Conservation (phyloP, 2,329 filamentous ascomycete species). For the Pyrenophora tritici-repentis region DNA sequence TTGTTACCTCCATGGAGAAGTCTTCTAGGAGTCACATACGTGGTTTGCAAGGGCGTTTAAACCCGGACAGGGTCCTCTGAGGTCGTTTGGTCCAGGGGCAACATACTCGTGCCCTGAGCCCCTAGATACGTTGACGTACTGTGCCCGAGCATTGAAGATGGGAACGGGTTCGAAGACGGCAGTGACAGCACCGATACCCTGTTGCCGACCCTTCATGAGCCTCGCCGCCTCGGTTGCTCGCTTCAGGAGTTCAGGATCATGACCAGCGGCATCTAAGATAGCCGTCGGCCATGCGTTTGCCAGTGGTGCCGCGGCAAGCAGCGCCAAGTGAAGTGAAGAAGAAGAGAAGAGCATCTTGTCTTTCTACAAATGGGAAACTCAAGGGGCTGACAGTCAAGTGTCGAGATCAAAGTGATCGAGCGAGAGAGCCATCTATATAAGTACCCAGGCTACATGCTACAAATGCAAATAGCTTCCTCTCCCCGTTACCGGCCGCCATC, state of each 20-base stretch:
- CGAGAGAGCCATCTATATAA: too few species aligned
- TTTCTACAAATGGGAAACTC: neutral
- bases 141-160: conserved; percentile 26
- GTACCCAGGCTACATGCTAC: too few species aligned
- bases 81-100: conserved; percentile 28
- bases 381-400: neutral
- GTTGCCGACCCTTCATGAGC: conserved; percentile 19
- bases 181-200: conserved; percentile 26
- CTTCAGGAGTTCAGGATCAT: conserved; percentile 20
- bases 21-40: conserved; percentile 8
- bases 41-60: conserved; percentile 34
- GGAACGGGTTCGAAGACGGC: conserved; percentile 26
- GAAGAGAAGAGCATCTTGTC: conserved; percentile 23
- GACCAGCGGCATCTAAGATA: conserved; percentile 28
- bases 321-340: conserved; percentile 12
- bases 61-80: conserved; percentile 33
- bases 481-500: too few species aligned
- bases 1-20: neutral
- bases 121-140: conserved; percentile 23
- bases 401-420: too few species aligned
- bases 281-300: conserved; percentile 27
- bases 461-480: too few species aligned
- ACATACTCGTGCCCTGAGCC: conserved; percentile 32
- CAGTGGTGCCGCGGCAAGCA: conserved; percentile 16
- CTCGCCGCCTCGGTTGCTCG: conserved; percentile 23